Percentiles rank a stretch among this genome's conserved stretches.
These are phyloP conservation scores for Acacia confusa DNA, from an alignment of 306 rosid genomes.

Conservation along the genomic window DNA sequence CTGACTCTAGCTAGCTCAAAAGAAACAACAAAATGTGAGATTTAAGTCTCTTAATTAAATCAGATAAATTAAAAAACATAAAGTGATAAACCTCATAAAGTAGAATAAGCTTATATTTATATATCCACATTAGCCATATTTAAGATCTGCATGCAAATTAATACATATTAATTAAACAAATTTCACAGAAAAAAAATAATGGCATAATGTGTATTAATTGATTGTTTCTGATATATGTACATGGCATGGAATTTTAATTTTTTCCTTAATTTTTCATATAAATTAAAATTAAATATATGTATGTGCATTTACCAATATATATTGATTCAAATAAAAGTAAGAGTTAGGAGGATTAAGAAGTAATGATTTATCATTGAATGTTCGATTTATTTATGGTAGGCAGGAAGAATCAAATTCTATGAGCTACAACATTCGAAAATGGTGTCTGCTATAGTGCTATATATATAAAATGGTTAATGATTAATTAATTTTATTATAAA, in stretches of 20 bases:
- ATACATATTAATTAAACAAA: background rate
- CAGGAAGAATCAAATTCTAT: slow-evolving; percentile 51
- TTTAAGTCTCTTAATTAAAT: background rate
- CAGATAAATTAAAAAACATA: slow-evolving; percentile 4
- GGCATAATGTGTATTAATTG: background rate
- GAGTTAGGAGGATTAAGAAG: slow-evolving; percentile 27
- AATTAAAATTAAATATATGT: background rate
- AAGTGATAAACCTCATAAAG: background rate
- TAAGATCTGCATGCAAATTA: background rate
- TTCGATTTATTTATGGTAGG: slow-evolving; percentile 46
- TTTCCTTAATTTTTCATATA: background rate
- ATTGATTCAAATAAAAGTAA: background rate
- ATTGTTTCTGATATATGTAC: background rate
- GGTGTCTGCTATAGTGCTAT: slow-evolving; percentile 25
- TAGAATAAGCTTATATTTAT: background rate
- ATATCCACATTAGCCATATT: background rate
- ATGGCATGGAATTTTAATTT: background rate
- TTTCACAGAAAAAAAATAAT: background rate
- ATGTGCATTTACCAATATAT: background rate
- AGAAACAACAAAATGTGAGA: background rate
- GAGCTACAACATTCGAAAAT: slow-evolving; percentile 29
- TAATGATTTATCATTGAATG: slow-evolving; percentile 18
- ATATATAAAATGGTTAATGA: background rate
- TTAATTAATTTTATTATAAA: background rate
- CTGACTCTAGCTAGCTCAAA: background rate